Conservation (phyloP, 164 flowering plant species). For the Tinospora cordifolia region DNA sequence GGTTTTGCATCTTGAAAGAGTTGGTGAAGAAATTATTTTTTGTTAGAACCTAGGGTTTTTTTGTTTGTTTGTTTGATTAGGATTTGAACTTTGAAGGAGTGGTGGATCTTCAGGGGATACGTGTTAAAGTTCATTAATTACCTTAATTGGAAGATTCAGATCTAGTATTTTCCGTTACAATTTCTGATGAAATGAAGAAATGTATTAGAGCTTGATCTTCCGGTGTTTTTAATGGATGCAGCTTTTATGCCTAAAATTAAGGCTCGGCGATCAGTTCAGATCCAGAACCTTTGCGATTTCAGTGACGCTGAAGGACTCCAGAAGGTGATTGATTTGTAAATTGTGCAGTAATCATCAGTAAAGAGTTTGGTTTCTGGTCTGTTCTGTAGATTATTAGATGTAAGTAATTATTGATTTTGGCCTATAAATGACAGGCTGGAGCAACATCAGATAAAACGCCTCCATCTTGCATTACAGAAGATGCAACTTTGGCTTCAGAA, state of each 20-base stretch:
- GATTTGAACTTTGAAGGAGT: slow-evolving; percentile 1
- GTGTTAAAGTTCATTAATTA: not conserved
- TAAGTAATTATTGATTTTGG: not conserved
- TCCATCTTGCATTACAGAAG: slow-evolving; percentile 12
- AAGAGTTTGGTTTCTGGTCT: not conserved
- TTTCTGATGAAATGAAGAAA: not conserved
- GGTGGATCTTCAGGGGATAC: not conserved
- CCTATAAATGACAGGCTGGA: slow-evolving; percentile 21
- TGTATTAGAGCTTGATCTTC: slow-evolving; percentile 6
- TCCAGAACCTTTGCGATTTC: slow-evolving; percentile 60
- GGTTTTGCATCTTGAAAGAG: not conserved
- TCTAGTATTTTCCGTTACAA: not conserved
- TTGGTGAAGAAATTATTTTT: not conserved
- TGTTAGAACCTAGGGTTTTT: not conserved
- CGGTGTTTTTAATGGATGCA: slow-evolving; percentile 24
- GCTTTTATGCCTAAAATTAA: slow-evolving; percentile 81
- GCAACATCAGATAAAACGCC: slow-evolving; percentile 22
- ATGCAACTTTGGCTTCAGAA: slow-evolving; percentile 6
- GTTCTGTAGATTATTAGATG: not conserved
- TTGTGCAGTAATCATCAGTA: not conserved
- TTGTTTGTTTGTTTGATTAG: not conserved
- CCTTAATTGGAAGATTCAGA: not conserved
- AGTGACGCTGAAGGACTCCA: slow-evolving; percentile 40
- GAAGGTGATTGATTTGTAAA: slow-evolving; percentile 27
- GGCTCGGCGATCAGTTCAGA: slow-evolving; percentile 43